Evolutionary conservation across 805 yeast genomes (phyloP).

Genomic region (Jamesozyma hellenica): DNA sequence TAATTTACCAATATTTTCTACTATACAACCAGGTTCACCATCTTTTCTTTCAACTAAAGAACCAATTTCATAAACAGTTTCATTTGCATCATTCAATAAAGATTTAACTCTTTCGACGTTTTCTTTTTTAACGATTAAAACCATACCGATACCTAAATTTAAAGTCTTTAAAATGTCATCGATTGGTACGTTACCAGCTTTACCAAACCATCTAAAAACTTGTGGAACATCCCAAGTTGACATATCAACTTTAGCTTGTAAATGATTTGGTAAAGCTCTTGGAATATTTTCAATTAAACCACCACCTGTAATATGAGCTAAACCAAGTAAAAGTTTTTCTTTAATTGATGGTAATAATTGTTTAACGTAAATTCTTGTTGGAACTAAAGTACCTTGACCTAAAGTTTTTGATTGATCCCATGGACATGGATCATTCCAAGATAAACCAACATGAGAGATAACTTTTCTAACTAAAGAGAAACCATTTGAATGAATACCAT

Average conservation of each 20-base stretch:
- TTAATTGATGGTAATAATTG: slow-evolving; percentile 69
- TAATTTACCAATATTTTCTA: slow-evolving; percentile 32
- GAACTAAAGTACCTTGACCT: slow-evolving; percentile 78
- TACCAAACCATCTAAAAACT: slow-evolving; percentile 90
- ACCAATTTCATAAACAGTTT: slow-evolving; percentile 66
- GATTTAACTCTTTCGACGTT: slow-evolving; percentile 49
- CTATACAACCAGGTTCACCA: slow-evolving; percentile 51
- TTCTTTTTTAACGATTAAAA: slow-evolving; percentile 63
- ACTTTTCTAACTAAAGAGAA: slow-evolving; percentile 90
- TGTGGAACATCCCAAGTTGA: slow-evolving; percentile 74
- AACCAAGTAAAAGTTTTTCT: slow-evolving; percentile 63
- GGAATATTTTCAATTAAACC: slow-evolving; percentile 95
- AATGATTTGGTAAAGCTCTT: slow-evolving; percentile 72
- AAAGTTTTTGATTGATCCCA: slow-evolving; percentile 65
- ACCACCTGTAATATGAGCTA: slow-evolving; percentile 98
- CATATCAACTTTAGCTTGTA: slow-evolving; percentile 76
- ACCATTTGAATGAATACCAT: slow-evolving; percentile 95
- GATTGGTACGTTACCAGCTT: slow-evolving; percentile 81
- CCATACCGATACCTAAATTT: slow-evolving; percentile 97
- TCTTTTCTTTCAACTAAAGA: slow-evolving; percentile 39
- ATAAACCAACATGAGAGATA: slow-evolving; percentile 62
- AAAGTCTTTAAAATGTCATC: slow-evolving; percentile 81
- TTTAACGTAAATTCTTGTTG: slow-evolving; percentile 91
- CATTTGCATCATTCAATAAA: slow-evolving; percentile 55
- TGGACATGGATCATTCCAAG: slow-evolving; percentile 72